A percentile compares a stretch with the other conserved stretches of the same genome.
phyloP scores from a whole-genome alignment of 805 yeast species.

The Lachancea cidri region DNA sequence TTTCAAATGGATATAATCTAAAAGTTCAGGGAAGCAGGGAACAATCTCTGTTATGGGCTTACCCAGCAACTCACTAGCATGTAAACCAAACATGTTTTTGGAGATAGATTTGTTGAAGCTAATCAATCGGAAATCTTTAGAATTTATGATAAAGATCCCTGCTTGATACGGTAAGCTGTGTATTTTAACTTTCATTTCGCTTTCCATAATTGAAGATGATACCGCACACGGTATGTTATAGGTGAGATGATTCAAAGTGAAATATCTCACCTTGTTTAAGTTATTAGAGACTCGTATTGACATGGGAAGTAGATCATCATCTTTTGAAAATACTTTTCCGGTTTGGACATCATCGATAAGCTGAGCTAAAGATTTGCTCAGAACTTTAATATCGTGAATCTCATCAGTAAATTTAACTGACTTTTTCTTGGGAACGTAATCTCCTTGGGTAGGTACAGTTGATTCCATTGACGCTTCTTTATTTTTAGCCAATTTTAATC shows the following conservation, averaged over 20 bases:
- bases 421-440: slow-evolving; percentile 12
- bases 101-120: slow-evolving; percentile 77
- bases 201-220: slow-evolving; percentile 52
- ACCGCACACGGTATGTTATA: slow-evolving; percentile 69
- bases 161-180: slow-evolving; percentile 83
- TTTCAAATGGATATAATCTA: slow-evolving; percentile 30
- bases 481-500: slow-evolving; percentile 8
- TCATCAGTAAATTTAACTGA: slow-evolving; percentile 28
- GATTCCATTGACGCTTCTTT: no score
- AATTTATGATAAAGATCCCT: slow-evolving; percentile 70
- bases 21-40: slow-evolving; percentile 51
- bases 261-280: slow-evolving; percentile 58
- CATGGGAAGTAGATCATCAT: slow-evolving; percentile 28
- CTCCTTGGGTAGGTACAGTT: slow-evolving; percentile 7
- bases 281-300: slow-evolving; percentile 37
- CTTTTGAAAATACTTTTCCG: slow-evolving; percentile 20
- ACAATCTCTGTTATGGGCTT: slow-evolving; percentile 51
- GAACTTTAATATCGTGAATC: slow-evolving; percentile 18
- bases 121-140: slow-evolving; percentile 45
- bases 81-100: slow-evolving; percentile 70
- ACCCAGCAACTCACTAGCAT: slow-evolving; percentile 40
- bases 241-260: slow-evolving; percentile 45
- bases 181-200: slow-evolving; percentile 51
- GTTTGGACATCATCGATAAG: slow-evolving; percentile 26
- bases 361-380: slow-evolving; percentile 26